Evolutionary conservation across 2,329 filamentous ascomycete genomes (phyloP), one percentile per base, ranked within the genome.

Genomic region (Aspergillus spinulosporus): DNA sequence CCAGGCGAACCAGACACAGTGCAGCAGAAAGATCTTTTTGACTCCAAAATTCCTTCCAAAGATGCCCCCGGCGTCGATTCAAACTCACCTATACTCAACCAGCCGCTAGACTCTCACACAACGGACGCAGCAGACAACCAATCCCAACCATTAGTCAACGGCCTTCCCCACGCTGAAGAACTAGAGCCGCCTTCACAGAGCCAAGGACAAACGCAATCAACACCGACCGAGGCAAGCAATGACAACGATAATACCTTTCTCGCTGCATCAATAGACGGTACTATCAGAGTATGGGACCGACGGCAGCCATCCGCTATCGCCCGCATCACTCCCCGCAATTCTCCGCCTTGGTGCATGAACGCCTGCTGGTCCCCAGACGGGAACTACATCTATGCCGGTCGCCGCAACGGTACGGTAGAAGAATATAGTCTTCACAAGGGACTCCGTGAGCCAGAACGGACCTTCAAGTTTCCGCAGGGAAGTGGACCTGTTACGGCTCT

Each of bases 341-440:
- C 91, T 0, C 93, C 94, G 1, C 94, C 93, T 0, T 99, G 93
- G 93, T 97, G 93, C 73, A 97, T 96, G 86, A 92, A 90, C 63
- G 91, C 92, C 0, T 96, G 92, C 76, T 99, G 94, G 94, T 93
- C 89, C 53, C 92, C 92, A 0, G 90, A 97, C 70, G 94, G 94
- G 11, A 97, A 97, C 74, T 91, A 85, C 73, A 92, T 99, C 66
- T 99, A 96, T 74, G 92, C 89, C 0, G 94, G 94, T 0, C 82
- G 94, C 29, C 83, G 94, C 56, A 97, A 97, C 72, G 84, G 91
- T 50, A 95, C 91, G 0, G 94, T 99, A 0, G 94, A 99, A 64
- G 94, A 99, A 74, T 99, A 89, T 74, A 91, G 86, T 67, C 80
- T 99, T 14, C 90, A 94, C 70, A 91, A 92, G 66, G 82, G 87